Evolutionary conservation across 169 alveolate species (phyloP), one percentile per base, ranked within the genome.

Genomic region (Plasmodium billcollinsi): DNA sequence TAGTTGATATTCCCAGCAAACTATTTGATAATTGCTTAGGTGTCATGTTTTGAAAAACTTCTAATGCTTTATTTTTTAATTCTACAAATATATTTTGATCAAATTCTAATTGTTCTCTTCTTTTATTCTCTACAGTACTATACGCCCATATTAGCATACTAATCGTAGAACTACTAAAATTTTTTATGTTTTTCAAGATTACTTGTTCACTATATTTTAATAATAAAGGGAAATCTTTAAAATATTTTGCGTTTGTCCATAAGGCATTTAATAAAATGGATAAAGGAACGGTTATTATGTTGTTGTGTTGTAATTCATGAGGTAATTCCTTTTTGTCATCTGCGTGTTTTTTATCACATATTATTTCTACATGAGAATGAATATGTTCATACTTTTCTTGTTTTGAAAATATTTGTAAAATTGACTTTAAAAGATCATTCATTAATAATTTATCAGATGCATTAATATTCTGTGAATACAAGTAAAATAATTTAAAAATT

Each of bases 81-180:
- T 70, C 12, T 58, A 83, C 18, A 83, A 69, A 83, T 59, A 83
- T 54, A 56, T 39, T 73, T 9, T 56, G 21, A 63, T 73, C 54
- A 47, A 83, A 83, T 24, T 29, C 47, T 65, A 83, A 24, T 39
- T 39, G 47, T 52, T 67, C 73, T 7, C 45, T 49, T n/a, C 59
- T 83, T 62, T 83, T 83, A 12, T 62, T 73, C 59, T 83, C 91
- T 15, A 83, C 86, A 4, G 73, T 70, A 21, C 91, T 83, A 63
- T 83, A 83, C 0, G 91, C 86, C 91, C 91, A 83, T 58, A 83
- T 54, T 9, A 83, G 91, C 91, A 83, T 83, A 33, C 91, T 83
- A 54, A 83, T 49, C 29, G 91, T 70, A 20, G 74, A 54, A 50
- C 70, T 66, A 73, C 85, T 58, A 69, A 83, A 83, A 70, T 83